phyloP scores from a whole-genome alignment of 768 basidiomycete genomes.

The Cyclocybe cylindracea region DNA sequence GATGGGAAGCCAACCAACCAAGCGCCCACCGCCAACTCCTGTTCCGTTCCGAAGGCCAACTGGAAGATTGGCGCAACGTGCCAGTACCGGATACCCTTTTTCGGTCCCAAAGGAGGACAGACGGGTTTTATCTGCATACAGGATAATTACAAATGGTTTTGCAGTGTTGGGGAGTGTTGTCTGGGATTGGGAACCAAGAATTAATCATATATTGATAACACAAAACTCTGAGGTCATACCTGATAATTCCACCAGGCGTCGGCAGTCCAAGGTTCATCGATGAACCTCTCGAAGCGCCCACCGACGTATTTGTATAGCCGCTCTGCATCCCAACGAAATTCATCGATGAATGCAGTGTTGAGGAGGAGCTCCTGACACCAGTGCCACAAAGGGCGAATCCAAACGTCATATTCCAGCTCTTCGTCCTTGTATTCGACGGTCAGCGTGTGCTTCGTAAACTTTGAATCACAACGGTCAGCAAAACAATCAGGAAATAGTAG shows the following conservation, averaged over 20 bases:
- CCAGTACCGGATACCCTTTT: no score
- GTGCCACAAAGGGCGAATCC: conserved; percentile 7
- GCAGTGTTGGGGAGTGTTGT: conserved; percentile 21
- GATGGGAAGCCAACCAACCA: conserved; percentile 39
- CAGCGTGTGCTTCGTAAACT: conserved; percentile 1
- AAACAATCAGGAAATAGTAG: neutral
- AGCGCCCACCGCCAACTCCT: conserved; percentile 29
- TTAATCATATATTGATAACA: conserved; percentile 8
- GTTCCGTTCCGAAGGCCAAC: conserved; percentile 30
- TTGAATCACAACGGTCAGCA: conserved; percentile 4
- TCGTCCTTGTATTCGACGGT: conserved; percentile 4
- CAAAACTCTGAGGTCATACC: no score
- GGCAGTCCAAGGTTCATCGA: conserved; percentile 38
- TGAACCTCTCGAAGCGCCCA: conserved; percentile 24
- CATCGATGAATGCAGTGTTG: conserved; percentile 15
- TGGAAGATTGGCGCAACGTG: conserved; percentile 30
- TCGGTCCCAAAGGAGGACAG: no score
- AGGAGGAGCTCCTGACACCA: conserved; percentile 22
- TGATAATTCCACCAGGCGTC: conserved; percentile 35
- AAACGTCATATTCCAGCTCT: neutral
- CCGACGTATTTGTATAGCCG: conserved; percentile 20
- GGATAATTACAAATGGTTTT: conserved; percentile 28
- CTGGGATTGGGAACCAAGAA: no score
- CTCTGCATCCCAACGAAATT: conserved; percentile 18
- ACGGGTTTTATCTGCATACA: conserved; percentile 48